Evolutionary conservation across 352 stramenopile species (phyloP).

Genomic region (Elongisporangium prolatum): DNA sequence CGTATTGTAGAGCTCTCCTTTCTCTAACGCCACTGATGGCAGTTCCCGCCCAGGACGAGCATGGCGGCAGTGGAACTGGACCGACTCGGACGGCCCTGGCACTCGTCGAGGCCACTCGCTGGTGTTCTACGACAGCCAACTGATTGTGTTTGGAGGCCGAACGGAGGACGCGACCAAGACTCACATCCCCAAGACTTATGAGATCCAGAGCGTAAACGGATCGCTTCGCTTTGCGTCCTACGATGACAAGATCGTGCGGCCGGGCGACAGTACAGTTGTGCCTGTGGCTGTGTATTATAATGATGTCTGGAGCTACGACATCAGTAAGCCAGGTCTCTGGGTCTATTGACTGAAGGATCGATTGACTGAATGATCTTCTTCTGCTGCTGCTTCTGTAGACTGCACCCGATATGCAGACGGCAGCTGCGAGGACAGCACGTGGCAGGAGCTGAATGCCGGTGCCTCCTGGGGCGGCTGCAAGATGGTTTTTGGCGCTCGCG

Average conservation of each 20-base stretch:
- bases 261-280: slow-evolving; percentile 38
- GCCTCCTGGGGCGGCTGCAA: slow-evolving; percentile 89
- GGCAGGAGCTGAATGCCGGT: slow-evolving; percentile 81
- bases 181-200: slow-evolving; percentile 92
- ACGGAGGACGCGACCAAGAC: slow-evolving; percentile 82
- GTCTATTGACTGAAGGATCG: neutral
- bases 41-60: slow-evolving; percentile 3
- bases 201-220: slow-evolving; percentile 75
- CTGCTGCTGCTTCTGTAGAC: slow-evolving; percentile 23
- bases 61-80: slow-evolving; percentile 88
- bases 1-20: neutral
- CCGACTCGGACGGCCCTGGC: slow-evolving; percentile 45
- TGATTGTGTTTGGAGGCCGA: slow-evolving; percentile 92
- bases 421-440: slow-evolving; percentile 77
- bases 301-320: slow-evolving; percentile 95
- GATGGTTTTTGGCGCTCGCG: slow-evolving; percentile 75
- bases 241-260: slow-evolving; percentile 74
- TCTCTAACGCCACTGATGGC: neutral
- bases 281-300: slow-evolving; percentile 92
- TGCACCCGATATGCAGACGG: slow-evolving; percentile 85
- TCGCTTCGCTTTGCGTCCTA: slow-evolving; percentile 87
- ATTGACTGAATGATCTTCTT: neutral
- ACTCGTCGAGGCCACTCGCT: slow-evolving; percentile 85
- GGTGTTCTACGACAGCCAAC: slow-evolving; percentile 71
- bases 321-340: slow-evolving; percentile 39